Conservation (phyloP, 1,139 yeast genomes). For the Pichia sp. region DNA sequence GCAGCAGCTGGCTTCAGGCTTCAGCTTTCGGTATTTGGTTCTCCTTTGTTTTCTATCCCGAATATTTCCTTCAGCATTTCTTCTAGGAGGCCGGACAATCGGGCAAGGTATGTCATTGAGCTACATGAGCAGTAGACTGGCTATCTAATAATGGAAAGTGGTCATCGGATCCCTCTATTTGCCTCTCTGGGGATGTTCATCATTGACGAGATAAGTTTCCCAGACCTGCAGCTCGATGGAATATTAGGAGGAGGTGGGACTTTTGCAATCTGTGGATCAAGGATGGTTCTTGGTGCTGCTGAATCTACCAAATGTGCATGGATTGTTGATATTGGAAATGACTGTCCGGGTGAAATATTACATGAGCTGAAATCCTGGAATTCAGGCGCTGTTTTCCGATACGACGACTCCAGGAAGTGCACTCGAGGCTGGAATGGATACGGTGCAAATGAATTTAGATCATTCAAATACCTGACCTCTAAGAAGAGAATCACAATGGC, state of each 20-base stretch:
- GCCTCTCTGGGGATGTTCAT: slow-evolving; percentile 84
- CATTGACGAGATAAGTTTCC: slow-evolving; percentile 75
- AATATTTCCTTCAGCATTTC: no score
- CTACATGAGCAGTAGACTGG: no score
- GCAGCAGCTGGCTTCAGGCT: no score
- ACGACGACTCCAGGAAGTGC: slow-evolving; percentile 47
- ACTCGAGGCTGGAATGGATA: slow-evolving; percentile 80
- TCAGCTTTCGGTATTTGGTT: no score
- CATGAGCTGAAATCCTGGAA: slow-evolving; percentile 51
- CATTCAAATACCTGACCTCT: slow-evolving; percentile 50
- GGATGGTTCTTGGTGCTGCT: slow-evolving; percentile 40
- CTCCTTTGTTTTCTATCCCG: no score
- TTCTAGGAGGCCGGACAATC: no score
- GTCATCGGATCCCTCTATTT: no score
- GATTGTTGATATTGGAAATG: slow-evolving; percentile 72
- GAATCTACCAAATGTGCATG: slow-evolving; percentile 45
- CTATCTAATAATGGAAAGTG: no score
- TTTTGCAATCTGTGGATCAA: slow-evolving; percentile 71
- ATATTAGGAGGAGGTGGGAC: slow-evolving; percentile 90
- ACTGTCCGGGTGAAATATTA: slow-evolving; percentile 53
- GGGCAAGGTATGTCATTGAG: no score
- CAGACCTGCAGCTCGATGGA: slow-evolving; percentile 39
- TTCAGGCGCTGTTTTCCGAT: slow-evolving; percentile 51
- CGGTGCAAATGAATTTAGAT: slow-evolving; percentile 52
- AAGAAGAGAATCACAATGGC: slow-evolving; percentile 55